Percentiles rank a stretch among this genome's conserved stretches.
Conservation (phyloP, 2,329 filamentous ascomycete genomes). For the Alternaria longipes region DNA sequence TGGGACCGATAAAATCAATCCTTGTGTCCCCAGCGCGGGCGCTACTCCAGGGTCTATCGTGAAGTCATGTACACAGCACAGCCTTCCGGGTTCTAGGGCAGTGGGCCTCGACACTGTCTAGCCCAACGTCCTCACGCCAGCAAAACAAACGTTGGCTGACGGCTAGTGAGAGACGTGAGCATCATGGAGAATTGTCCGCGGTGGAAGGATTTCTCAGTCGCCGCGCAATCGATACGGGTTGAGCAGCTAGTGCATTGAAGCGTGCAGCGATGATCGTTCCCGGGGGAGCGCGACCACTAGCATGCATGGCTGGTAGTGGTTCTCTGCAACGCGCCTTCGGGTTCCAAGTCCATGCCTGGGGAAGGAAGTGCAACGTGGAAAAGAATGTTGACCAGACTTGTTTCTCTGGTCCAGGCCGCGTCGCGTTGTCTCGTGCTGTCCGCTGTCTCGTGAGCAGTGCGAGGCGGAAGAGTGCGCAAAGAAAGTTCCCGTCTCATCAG, state of each 20-base stretch:
- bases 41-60: conserved; percentile 7
- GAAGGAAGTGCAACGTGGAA: background rate
- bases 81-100: background rate
- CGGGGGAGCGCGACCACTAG: conserved; percentile 11
- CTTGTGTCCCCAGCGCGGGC: background rate
- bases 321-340: conserved; percentile 9
- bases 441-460: background rate
- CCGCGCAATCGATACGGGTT: conserved; percentile 37
- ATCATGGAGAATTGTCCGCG: background rate
- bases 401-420: background rate
- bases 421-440: background rate
- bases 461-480: background rate
- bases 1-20: conserved; percentile 4
- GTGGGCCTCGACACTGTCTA: background rate
- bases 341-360: conserved; percentile 1
- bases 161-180: conserved; percentile 1
- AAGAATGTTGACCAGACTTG: background rate
- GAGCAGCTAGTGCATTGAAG: conserved; percentile 22
- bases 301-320: background rate
- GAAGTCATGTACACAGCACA: conserved; percentile 4
- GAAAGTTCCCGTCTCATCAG: conserved; percentile 13
- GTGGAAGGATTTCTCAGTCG: conserved; percentile 4
- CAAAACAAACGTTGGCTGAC: background rate
- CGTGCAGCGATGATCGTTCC: conserved; percentile 28
- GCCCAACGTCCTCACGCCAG: conserved; percentile 3